Evolutionary conservation across 257 asterid species (phyloP), one percentile per base, ranked within the genome.

Genomic region (Solanum appendiculatum): DNA sequence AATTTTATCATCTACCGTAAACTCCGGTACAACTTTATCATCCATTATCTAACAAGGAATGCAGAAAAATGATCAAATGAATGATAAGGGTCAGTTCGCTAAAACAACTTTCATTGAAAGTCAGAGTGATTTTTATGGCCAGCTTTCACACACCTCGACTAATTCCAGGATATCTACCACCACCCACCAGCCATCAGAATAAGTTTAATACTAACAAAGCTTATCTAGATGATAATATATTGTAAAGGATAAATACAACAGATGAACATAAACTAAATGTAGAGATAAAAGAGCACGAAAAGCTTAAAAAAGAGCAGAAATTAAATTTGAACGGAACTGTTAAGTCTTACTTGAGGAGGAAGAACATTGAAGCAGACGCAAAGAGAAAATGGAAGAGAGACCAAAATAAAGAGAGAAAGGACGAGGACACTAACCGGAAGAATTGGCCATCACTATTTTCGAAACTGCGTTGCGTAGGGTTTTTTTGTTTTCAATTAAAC

Each of bases 41-140:
- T 90, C 91, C 95, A 94, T 93, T 66, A 37, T 34, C 86, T 88
- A 86, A 63, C 31, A 27, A 83, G 64, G 54, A 63, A 31, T 15
- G 74, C 34, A 73, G 46, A 64, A 69, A 25, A 31, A 56, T 78
- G 25, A 75, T 11, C 11, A 74, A 77, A 77, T 73, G 54, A 70
- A 66, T 31, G 82, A 29, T 16, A 73, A 87, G 75, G 7, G 58
- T 27, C 27, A 27, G 9, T 25, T 15, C 8, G 25, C n/a, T 25
- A 27, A 42, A 78, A 44, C 23, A 51, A 51, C 58, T 16, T 51
- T 5, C 16, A 51, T 15, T 51, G 58, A n/a, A n/a, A n/a, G n/a
- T n/a, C n/a, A n/a, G n/a, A n/a, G n/a, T n/a, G n/a, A n/a, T n/a
- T n/a, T n/a, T n/a, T n/a, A n/a, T n/a, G n/a, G n/a, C n/a, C n/a